Percentiles rank a stretch among this genome's conserved stretches.
Conservation (phyloP, 176 grass and related monocot species). For the Miscanthus lutarioriparius region DNA sequence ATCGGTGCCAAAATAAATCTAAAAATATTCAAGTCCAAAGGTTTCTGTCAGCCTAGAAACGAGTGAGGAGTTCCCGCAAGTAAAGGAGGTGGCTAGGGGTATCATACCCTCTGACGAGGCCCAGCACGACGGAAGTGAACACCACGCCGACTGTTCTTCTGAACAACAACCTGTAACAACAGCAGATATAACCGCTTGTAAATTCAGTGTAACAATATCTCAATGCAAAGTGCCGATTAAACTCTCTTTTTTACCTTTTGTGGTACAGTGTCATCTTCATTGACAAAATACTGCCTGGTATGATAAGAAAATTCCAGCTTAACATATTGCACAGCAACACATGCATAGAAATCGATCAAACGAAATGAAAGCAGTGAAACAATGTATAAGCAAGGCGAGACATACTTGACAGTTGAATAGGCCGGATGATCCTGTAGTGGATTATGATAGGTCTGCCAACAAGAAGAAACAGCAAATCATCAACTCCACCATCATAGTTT, state of each 20-base stretch:
- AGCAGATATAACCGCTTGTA: slow-evolving; percentile 8
- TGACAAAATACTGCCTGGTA: slow-evolving; percentile 90
- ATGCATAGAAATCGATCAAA: slow-evolving; percentile 15
- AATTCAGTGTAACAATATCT: slow-evolving; percentile 19
- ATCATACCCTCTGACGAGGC: slow-evolving; percentile 81
- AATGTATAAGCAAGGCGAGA: neutral
- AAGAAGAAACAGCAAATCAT: slow-evolving; percentile 28
- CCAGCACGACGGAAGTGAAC: slow-evolving; percentile 94
- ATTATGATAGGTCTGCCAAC: slow-evolving; percentile 79
- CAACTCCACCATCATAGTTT: slow-evolving; percentile 34
- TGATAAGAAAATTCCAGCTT: slow-evolving; percentile 13
- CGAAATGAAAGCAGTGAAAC: neutral
- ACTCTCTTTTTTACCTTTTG: slow-evolving; percentile 58
- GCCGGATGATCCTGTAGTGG: slow-evolving; percentile 89
- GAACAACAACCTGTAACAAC: slow-evolving; percentile 63
- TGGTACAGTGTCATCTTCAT: slow-evolving; percentile 90
- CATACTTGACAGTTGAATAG: slow-evolving; percentile 93
- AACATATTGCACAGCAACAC: slow-evolving; percentile 15
- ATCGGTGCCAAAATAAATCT: slow-evolving; percentile 87
- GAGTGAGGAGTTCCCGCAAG: slow-evolving; percentile 14
- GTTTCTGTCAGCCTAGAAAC: slow-evolving; percentile 31
- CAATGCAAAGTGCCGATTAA: neutral
- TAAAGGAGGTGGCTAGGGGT: neutral
- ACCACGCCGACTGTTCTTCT: slow-evolving; percentile 64
- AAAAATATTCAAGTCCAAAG: slow-evolving; percentile 33